A percentile compares a stretch with the other conserved stretches of the same genome.
Evolutionary conservation across 2,329 filamentous ascomycete genomes (phyloP).

Genomic region (Lasiodiplodia gonubiensis): DNA sequence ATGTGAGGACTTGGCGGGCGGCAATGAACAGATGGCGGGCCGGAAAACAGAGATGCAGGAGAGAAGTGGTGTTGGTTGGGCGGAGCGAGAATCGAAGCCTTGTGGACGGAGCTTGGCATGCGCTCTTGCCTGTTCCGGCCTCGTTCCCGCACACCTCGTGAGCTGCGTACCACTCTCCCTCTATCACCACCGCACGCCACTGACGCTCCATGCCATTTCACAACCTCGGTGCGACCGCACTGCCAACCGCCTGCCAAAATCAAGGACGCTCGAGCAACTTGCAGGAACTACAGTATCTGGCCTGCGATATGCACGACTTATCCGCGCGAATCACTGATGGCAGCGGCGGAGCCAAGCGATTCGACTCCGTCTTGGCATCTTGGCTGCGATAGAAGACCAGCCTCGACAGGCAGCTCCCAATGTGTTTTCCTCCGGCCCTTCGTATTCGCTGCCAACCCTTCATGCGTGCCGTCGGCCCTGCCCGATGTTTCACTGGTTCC

Average conservation of each 20-base stretch:
- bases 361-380: conserved; percentile 5
- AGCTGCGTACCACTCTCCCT: background rate
- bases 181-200: background rate
- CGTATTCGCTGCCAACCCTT: background rate
- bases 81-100: conserved; percentile 1
- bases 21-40: background rate
- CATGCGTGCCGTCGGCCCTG: background rate
- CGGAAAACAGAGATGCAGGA: background rate
- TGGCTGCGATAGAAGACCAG: conserved; percentile 6
- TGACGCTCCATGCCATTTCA: background rate
- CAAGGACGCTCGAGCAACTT: background rate
- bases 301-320: background rate
- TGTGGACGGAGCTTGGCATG: conserved; percentile 16
- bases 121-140: background rate
- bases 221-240: background rate
- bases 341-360: background rate
- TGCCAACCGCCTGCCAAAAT: conserved; percentile 1
- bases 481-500: background rate
- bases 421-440: background rate
- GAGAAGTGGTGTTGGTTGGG: conserved; percentile 1
- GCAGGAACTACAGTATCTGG: background rate
- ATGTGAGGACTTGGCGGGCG: conserved; percentile 10
- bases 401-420: conserved; percentile 18
- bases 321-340: conserved; percentile 21
- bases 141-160: background rate